These are phyloP conservation scores for Trametes punicea DNA, from an alignment of 768 basidiomycete species.

Conservation along the genomic window DNA sequence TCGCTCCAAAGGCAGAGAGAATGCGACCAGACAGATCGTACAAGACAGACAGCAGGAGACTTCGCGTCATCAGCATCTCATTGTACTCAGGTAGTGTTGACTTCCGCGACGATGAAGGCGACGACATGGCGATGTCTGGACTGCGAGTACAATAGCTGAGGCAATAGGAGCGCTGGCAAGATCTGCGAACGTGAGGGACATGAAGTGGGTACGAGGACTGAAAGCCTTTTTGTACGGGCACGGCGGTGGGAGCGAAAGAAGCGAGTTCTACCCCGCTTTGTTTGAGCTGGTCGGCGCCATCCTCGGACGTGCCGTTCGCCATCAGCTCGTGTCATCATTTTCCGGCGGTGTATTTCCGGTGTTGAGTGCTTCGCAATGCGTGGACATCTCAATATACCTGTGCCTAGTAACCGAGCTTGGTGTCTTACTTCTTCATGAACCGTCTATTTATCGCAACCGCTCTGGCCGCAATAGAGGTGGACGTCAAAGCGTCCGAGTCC, in stretches of 20 bases:
- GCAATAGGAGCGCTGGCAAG: neutral
- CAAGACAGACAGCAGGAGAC: constrained; percentile 44
- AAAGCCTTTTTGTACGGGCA: constrained; percentile 16
- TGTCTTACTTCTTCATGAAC: neutral
- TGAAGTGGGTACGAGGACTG: constrained; percentile 18
- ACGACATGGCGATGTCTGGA: neutral
- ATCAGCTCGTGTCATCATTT: constrained; percentile 3
- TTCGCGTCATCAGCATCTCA: constrained; percentile 31
- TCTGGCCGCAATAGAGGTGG: neutral
- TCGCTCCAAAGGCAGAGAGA: constrained; percentile 42
- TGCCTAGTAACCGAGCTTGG: constrained; percentile 4
- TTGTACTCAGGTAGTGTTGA: constrained; percentile 30
- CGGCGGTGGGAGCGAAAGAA: constrained; percentile 5
- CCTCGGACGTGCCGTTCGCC: neutral
- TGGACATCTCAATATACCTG: constrained; percentile 1
- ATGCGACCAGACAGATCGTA: constrained; percentile 50
- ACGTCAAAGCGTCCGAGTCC: too few relatives aligned
- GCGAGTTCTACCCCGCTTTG: constrained; percentile 1
- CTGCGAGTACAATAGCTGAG: neutral
- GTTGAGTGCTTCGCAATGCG: neutral
- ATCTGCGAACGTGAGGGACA: constrained; percentile 7
- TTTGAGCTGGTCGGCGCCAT: neutral
- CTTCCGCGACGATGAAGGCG: neutral
- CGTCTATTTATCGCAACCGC: neutral
- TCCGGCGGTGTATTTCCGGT: neutral